Evolutionary conservation across 2,329 filamentous ascomycete species (phyloP).

Genomic region (Amylocarpus encephaloides): DNA sequence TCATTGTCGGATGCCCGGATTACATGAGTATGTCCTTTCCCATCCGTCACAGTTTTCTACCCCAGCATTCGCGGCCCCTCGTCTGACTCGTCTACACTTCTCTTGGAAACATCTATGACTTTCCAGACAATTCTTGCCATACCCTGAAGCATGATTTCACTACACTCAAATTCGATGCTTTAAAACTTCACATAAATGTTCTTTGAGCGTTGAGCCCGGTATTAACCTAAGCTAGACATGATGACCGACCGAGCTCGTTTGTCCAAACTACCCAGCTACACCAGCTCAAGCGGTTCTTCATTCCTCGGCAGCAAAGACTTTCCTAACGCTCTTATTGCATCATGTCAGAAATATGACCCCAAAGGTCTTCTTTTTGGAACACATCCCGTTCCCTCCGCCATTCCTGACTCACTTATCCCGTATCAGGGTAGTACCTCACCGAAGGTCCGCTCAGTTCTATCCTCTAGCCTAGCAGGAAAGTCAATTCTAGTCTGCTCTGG

Average conservation of each 20-base stretch:
- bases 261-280: slow-evolving; percentile 59
- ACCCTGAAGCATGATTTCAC: too few species aligned
- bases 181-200: too few species aligned
- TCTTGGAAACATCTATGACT: too few species aligned
- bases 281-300: slow-evolving; percentile 45
- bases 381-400: slow-evolving; percentile 28
- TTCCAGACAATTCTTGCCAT: too few species aligned
- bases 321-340: slow-evolving; percentile 58
- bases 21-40: slow-evolving; percentile 53
- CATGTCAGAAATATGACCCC: slow-evolving; percentile 64
- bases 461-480: slow-evolving; percentile 52
- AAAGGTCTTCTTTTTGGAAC: slow-evolving; percentile 64
- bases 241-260: slow-evolving; percentile 72
- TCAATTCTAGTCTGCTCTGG: slow-evolving; percentile 60
- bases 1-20: slow-evolving; percentile 86
- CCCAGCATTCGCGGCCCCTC: too few species aligned
- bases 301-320: slow-evolving; percentile 79
- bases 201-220: background rate
- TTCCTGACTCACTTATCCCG: slow-evolving; percentile 17
- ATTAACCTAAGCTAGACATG: slow-evolving; percentile 35
- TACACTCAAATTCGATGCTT: too few species aligned
- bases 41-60: too few species aligned
- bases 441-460: slow-evolving; percentile 38
- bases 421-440: background rate
- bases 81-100: too few species aligned